phyloP scores from a whole-genome alignment of 2,329 filamentous ascomycete species.

The Phaeosphaeria sp. region DNA sequence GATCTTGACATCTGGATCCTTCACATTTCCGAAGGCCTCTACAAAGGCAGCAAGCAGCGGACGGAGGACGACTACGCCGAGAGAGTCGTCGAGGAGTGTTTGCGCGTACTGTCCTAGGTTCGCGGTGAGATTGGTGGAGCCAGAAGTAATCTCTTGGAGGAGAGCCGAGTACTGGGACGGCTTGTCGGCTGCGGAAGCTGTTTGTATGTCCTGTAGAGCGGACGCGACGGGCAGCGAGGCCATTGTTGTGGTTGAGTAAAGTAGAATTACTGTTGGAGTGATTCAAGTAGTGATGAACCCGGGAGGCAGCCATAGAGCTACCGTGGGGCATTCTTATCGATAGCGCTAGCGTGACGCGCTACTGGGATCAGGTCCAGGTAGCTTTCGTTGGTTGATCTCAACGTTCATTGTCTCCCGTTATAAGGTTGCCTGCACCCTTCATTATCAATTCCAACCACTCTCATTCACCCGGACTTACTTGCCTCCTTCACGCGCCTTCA shows the following conservation, averaged over 20 bases:
- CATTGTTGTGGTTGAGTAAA: conserved; percentile 44
- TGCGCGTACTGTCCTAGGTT: conserved; percentile 74
- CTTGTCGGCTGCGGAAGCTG: conserved; percentile 57
- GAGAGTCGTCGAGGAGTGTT: conserved; percentile 69
- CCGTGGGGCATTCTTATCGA: background rate
- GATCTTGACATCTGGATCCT: conserved; percentile 71
- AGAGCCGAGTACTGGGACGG: conserved; percentile 63
- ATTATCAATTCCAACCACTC: background rate
- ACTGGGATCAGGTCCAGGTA: background rate
- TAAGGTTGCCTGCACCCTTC: too few species aligned
- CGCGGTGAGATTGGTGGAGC: conserved; percentile 56
- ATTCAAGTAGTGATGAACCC: too few species aligned
- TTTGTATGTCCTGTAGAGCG: conserved; percentile 58
- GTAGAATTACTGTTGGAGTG: background rate
- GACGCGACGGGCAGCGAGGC: conserved; percentile 57
- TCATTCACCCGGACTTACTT: background rate
- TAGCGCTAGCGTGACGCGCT: conserved; percentile 12
- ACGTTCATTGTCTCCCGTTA: too few species aligned
- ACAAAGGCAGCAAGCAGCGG: conserved; percentile 73
- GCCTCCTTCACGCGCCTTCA: background rate
- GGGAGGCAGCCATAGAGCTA: background rate
- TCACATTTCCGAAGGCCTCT: conserved; percentile 65
- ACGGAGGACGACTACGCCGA: conserved; percentile 79
- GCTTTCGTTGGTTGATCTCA: background rate
- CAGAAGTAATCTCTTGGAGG: conserved; percentile 62